Evolutionary conservation across 345 rosid species (phyloP).

Genomic region (Gossypium bickii): DNA sequence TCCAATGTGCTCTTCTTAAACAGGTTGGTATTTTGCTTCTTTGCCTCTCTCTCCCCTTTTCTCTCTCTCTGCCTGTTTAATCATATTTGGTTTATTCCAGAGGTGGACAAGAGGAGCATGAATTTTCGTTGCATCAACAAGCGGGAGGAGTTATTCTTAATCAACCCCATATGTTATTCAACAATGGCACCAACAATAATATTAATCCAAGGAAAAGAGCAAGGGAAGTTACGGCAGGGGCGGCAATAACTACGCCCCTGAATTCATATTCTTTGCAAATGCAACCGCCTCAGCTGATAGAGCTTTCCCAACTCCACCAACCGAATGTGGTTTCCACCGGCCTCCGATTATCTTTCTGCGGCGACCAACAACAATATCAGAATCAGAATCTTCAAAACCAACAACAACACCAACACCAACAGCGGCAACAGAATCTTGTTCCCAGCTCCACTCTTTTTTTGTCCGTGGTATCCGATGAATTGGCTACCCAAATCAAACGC

Average conservation of each 20-base stretch:
- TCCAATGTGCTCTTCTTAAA: slow-evolving; percentile 66
- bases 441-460: slow-evolving; percentile 28
- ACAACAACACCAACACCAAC: not conserved
- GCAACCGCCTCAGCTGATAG: slow-evolving; percentile 48
- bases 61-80: not conserved
- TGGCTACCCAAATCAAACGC: slow-evolving; percentile 54
- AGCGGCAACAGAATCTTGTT: slow-evolving; percentile 24
- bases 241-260: slow-evolving; percentile 24
- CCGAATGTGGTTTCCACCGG: slow-evolving; percentile 77
- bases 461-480: slow-evolving; percentile 43
- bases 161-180: slow-evolving; percentile 48
- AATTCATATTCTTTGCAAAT: slow-evolving; percentile 37
- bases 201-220: slow-evolving; percentile 57
- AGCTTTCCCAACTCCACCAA: slow-evolving; percentile 51
- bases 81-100: slow-evolving; percentile 22
- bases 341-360: slow-evolving; percentile 60
- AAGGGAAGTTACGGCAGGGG: slow-evolving; percentile 37
- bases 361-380: slow-evolving; percentile 26
- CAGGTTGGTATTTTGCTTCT: slow-evolving; percentile 36
- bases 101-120: slow-evolving; percentile 62
- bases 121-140: slow-evolving; percentile 51
- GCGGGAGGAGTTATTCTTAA: slow-evolving; percentile 46
- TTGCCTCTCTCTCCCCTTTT: not conserved
- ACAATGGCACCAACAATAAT: slow-evolving; percentile 36
- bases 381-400: slow-evolving; percentile 15